Conservation (phyloP, 768 basidiomycete species). For the Chalciporus chontae region DNA sequence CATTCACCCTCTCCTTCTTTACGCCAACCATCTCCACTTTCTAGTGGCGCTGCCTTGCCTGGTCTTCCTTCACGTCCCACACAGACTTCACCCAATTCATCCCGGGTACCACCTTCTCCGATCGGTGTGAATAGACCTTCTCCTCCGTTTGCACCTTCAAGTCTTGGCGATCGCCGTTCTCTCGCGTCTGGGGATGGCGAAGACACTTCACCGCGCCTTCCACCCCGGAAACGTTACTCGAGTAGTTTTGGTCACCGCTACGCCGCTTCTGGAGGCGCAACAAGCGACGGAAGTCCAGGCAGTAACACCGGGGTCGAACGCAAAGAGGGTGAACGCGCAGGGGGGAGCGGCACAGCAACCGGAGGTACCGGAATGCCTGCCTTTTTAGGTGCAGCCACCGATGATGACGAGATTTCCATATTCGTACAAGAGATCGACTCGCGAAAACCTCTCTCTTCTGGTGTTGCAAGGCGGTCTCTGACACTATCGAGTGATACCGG, state of each 20-base stretch:
- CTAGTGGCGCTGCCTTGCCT: slow-evolving; percentile 28
- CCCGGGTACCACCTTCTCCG: slow-evolving; percentile 41
- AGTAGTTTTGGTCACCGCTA: slow-evolving; percentile 79
- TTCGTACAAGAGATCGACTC: slow-evolving; percentile 78
- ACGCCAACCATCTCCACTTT: slow-evolving; percentile 44
- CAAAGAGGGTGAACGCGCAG: slow-evolving; percentile 20
- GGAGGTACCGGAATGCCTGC: slow-evolving; percentile 27
- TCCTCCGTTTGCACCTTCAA: slow-evolving; percentile 41
- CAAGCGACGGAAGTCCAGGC: slow-evolving; percentile 34
- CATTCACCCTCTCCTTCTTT: slow-evolving; percentile 48
- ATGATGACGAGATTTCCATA: slow-evolving; percentile 75
- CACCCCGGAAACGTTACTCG: slow-evolving; percentile 61
- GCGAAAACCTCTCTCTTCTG: slow-evolving; percentile 52
- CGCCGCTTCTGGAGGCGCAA: slow-evolving; percentile 38
- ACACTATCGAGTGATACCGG: neutral
- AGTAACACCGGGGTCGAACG: slow-evolving; percentile 15
- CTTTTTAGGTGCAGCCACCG: slow-evolving; percentile 47
- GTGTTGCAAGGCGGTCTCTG: slow-evolving; percentile 13
- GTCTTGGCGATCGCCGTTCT: slow-evolving; percentile 40
- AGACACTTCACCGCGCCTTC: slow-evolving; percentile 27
- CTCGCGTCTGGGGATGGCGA: slow-evolving; percentile 34
- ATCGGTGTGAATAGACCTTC: slow-evolving; percentile 34
- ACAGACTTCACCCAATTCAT: slow-evolving; percentile 39
- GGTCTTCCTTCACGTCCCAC: slow-evolving; percentile 35
- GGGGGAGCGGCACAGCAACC: slow-evolving; percentile 20